These are phyloP conservation scores for Chlorella sp. DNA, from an alignment of 139 green algal genomes.

Conservation along the genomic window DNA sequence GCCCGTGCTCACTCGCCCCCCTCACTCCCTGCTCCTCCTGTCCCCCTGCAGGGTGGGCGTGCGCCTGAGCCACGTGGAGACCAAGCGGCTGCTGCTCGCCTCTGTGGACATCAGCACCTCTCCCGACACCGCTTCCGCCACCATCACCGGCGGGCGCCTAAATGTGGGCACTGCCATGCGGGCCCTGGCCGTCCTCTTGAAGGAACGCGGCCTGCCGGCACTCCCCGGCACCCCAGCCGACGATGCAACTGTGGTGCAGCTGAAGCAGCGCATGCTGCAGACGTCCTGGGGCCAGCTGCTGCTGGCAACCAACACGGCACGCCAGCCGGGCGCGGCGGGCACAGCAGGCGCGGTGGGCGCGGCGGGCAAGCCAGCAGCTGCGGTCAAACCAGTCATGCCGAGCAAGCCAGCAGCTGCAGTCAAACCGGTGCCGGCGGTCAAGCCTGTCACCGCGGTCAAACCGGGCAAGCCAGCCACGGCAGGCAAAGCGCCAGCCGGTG, in stretches of 20 bases:
- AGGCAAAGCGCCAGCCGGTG: background rate
- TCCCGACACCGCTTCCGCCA: background rate
- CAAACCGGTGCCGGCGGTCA: no score
- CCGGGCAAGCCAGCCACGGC: background rate
- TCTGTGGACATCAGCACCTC: background rate
- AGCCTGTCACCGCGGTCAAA: no score
- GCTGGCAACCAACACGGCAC: background rate
- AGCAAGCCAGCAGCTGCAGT: no score
- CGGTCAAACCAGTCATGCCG: no score
- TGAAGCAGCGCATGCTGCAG: background rate
- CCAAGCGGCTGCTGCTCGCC: conserved; percentile 3
- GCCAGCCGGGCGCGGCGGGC: background rate
- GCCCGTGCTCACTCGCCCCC: no score
- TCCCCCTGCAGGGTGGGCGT: background rate
- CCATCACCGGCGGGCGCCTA: conserved; percentile 5
- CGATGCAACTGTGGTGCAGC: background rate
- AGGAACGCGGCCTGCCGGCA: background rate
- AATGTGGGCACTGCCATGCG: conserved; percentile 17
- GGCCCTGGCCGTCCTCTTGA: conserved; percentile 7
- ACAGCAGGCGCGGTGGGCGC: background rate
- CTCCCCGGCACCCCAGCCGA: background rate
- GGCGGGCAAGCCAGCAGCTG: background rate
- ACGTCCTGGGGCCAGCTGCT: conserved; percentile 5
- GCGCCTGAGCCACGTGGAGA: background rate
- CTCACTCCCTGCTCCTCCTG: background rate